Percentiles rank a stretch among this genome's conserved stretches.
These are phyloP conservation scores for Lycium barbarum DNA, from an alignment of 257 asterid species.

Conservation along the genomic window DNA sequence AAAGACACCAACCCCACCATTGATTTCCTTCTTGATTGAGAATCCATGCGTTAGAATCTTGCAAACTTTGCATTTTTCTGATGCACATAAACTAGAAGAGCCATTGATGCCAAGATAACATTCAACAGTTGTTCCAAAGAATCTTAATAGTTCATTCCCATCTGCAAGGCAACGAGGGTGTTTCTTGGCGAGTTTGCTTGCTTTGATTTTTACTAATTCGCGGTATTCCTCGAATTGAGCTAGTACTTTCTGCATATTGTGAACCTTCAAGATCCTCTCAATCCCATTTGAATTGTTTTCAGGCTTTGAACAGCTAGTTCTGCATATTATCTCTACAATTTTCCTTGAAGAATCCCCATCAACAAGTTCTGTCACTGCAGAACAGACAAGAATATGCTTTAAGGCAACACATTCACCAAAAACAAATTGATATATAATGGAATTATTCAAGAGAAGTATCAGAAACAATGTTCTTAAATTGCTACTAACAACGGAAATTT, in stretches of 20 bases:
- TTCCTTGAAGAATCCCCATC: constrained; percentile 92
- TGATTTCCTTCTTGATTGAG: constrained; percentile 50
- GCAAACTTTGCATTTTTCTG: constrained; percentile 70
- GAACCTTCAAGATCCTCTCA: constrained; percentile 83
- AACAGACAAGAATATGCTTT: neutral
- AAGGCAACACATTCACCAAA: neutral
- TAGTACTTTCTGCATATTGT: constrained; percentile 80
- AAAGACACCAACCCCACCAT: constrained; percentile 70
- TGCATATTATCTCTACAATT: constrained; percentile 87
- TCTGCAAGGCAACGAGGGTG: constrained; percentile 97
- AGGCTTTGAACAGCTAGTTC: constrained; percentile 56
- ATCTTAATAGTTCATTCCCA: constrained; percentile 87
- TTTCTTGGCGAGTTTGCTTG: constrained; percentile 72
- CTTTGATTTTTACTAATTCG: constrained; percentile 78
- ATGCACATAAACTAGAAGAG: constrained; percentile 64
- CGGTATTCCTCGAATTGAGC: constrained; percentile 90
- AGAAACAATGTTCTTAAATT: neutral
- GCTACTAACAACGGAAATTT: neutral
- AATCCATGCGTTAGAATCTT: constrained; percentile 72
- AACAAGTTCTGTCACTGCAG: constrained; percentile 72
- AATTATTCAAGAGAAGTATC: neutral
- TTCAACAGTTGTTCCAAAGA: constrained; percentile 69
- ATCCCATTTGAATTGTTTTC: constrained; percentile 54
- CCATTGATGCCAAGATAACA: constrained; percentile 68
- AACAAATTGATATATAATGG: neutral